Evolutionary conservation across 140 eudicot species (phyloP), one percentile per base, ranked within the genome.

Genomic region (Flaveria floridana): DNA sequence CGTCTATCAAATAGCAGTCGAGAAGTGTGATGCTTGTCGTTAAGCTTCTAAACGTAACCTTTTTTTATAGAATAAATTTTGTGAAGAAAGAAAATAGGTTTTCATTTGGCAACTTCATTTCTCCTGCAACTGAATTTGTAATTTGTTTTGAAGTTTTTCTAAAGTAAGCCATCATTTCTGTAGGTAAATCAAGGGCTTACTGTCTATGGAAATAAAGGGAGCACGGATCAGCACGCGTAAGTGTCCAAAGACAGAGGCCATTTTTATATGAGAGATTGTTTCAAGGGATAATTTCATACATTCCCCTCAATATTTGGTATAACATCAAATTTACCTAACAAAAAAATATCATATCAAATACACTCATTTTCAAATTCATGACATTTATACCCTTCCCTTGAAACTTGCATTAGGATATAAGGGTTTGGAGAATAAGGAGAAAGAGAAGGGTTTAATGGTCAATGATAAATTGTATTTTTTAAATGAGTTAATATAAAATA

Each of bases 141-240:
- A 7, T 10, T 1, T 21, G 66, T 18, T 65, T 78, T 39, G 42
- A 37, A 62, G 58, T 65, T 10, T 7, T 56, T 39, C 2, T 28
- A 70, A 44, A 63, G 59, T 19, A 42, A 42, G 6, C 61, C 76
- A 8, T 56, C 16, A 61, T 58, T 37, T 65, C 61, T 16, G 76
- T 80, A 93, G 98, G 97, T 93, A 78, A 93, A 90, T 84, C 98
- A 93, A 80, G 98, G 98, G 57, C 84, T 93, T 41, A 78, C 96
- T 19, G 98, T 92, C 4, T 92, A 92, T 58, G 98, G 98, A 79
- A 89, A 91, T 82, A 91, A 91, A 85, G 97, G 97, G 73, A 91
- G 97, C 84, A 91, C 97, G 20, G 97, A 91, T 82, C 97, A 91
- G 78, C 97, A 91, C 66, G 97, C 97, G 97, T 91, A 78, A 79